These are phyloP conservation scores for Botrytis deweyae DNA, from an alignment of 2,329 filamentous ascomycete species.

Conservation along the genomic window DNA sequence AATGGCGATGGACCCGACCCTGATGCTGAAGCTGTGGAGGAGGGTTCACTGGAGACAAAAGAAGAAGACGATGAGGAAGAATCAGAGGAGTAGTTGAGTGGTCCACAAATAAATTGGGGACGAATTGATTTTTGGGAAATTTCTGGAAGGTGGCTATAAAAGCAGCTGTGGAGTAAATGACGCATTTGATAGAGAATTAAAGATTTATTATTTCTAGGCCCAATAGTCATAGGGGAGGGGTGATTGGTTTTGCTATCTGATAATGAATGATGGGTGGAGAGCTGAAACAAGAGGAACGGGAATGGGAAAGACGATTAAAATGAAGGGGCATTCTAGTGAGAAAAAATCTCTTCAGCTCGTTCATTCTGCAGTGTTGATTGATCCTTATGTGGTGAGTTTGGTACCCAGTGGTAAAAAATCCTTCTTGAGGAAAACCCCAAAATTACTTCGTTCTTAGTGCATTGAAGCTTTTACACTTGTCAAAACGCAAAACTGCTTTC, in stretches of 20 bases:
- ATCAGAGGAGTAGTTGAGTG: slow-evolving; percentile 6
- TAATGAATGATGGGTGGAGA: neutral
- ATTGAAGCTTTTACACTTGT: neutral
- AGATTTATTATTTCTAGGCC: neutral
- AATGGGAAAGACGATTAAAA: neutral
- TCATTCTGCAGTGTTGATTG: neutral
- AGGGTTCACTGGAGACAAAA: slow-evolving; percentile 20
- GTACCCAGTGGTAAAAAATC: neutral
- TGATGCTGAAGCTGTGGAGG: slow-evolving; percentile 29
- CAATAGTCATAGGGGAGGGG: neutral
- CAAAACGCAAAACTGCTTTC: neutral
- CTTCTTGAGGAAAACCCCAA: no score
- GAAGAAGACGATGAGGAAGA: slow-evolving; percentile 14
- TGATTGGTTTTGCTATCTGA: neutral
- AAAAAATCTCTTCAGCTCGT: neutral
- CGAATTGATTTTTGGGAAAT: neutral
- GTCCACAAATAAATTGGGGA: neutral
- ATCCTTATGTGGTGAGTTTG: neutral
- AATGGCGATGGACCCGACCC: slow-evolving; percentile 32
- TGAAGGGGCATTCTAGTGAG: neutral
- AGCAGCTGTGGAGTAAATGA: neutral
- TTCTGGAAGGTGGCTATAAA: neutral
- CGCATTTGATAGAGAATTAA: neutral
- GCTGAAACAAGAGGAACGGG: neutral
- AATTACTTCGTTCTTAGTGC: neutral